phyloP scores from a whole-genome alignment of 345 rosid species.

The Gossypium rotundifolium region DNA sequence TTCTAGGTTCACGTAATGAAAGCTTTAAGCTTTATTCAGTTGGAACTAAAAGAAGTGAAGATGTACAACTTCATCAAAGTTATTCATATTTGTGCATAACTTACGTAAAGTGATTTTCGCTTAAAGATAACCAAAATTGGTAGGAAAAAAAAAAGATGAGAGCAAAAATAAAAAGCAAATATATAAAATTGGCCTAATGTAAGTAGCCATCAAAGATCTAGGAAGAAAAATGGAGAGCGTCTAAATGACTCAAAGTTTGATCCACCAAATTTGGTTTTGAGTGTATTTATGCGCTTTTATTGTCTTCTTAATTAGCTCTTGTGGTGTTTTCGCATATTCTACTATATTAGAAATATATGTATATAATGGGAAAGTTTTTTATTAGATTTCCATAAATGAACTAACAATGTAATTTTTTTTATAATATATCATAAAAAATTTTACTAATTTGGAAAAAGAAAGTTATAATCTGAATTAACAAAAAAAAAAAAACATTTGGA shows the following conservation, averaged over 20 bases:
- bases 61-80: constrained; percentile 4
- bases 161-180: background rate
- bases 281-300: constrained; percentile 3
- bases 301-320: background rate
- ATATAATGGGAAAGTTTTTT: no score
- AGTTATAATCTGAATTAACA: background rate
- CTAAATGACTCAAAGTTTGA: constrained; percentile 22
- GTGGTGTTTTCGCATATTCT: no score
- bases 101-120: constrained; percentile 6
- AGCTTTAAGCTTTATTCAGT: background rate
- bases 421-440: background rate
- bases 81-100: background rate
- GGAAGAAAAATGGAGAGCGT: constrained; percentile 14
- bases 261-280: constrained; percentile 17
- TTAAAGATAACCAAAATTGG: background rate
- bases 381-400: no score
- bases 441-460: background rate
- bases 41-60: background rate
- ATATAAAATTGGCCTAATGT: background rate
- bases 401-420: no score
- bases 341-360: no score
- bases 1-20: background rate
- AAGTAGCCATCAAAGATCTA: background rate
- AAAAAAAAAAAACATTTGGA: background rate
- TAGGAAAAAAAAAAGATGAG: background rate